phyloP scores from a whole-genome alignment of 2,329 filamentous ascomycete genomes.

The Ceratocystis cubensis region DNA sequence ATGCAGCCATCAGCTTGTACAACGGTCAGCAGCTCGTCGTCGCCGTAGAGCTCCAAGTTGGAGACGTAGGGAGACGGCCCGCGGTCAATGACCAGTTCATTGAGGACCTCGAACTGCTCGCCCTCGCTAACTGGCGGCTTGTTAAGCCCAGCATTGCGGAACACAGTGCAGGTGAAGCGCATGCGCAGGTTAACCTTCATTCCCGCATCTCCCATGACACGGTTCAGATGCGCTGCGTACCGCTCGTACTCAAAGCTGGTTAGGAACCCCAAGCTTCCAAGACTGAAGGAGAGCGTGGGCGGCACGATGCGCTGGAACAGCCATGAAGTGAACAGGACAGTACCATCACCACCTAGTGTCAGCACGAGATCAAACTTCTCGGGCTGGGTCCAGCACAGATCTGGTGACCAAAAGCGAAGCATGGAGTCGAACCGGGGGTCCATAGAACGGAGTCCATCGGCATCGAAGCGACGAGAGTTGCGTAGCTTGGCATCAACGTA shows the following conservation, averaged over 20 bases:
- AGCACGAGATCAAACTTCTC: constrained; percentile 93
- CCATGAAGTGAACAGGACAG: constrained; percentile 80
- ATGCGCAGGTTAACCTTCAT: constrained; percentile 98
- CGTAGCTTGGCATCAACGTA: constrained; percentile 95
- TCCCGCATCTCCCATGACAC: constrained; percentile 82
- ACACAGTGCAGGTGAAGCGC: constrained; percentile 97
- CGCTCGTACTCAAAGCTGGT: constrained; percentile 78
- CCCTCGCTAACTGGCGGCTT: constrained; percentile 57
- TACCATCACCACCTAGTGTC: constrained; percentile 76
- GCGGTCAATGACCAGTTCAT: constrained; percentile 95
- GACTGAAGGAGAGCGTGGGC: constrained; percentile 70
- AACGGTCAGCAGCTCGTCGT: constrained; percentile 86
- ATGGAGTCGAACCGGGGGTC: constrained; percentile 68
- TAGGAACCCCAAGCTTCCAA: constrained; percentile 77
- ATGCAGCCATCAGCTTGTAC: constrained; percentile 97
- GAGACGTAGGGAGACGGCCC: constrained; percentile 95
- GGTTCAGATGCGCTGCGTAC: constrained; percentile 76
- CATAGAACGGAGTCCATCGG: constrained; percentile 55
- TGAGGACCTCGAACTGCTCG: constrained; percentile 95
- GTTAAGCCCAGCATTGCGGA: constrained; percentile 51
- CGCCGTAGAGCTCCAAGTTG: constrained; percentile 89
- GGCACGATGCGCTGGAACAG: constrained; percentile 84
- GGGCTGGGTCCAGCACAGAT: constrained; percentile 84
- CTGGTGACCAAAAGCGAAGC: constrained; percentile 92
- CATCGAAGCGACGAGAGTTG: constrained; percentile 77